These are phyloP conservation scores for Arabidopsis suecica DNA, from an alignment of 345 rosid genomes.

Conservation along the genomic window DNA sequence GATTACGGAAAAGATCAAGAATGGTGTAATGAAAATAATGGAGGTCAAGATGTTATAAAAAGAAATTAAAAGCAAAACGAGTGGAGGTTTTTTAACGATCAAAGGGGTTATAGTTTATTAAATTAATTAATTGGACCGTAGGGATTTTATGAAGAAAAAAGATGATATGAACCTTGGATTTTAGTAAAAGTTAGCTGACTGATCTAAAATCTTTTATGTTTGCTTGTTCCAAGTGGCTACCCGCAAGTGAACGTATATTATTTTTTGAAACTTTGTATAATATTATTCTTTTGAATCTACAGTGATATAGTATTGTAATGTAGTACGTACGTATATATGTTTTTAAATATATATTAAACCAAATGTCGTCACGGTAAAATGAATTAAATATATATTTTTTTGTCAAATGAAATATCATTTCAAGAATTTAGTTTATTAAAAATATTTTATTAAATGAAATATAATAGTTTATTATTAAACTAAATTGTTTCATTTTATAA, in stretches of 20 bases:
- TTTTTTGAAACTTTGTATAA: background rate
- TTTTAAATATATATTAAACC: background rate
- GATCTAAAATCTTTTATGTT: constrained; percentile 34
- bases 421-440: background rate
- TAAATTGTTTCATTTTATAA: background rate
- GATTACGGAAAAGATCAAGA: constrained; percentile 32
- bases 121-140: constrained; percentile 32
- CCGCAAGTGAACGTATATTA: constrained; percentile 31
- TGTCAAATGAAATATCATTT: background rate
- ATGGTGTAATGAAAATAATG: constrained; percentile 36
- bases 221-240: constrained; percentile 40
- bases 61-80: constrained; percentile 19
- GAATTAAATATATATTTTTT: background rate
- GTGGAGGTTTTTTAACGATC: constrained; percentile 35
- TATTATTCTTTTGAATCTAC: constrained; percentile 22
- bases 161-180: constrained; percentile 34
- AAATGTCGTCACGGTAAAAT: background rate
- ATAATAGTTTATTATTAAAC: background rate
- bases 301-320: constrained; percentile 4
- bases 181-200: constrained; percentile 44
- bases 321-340: background rate
- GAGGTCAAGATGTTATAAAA: constrained; percentile 34
- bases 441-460: background rate
- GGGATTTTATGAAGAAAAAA: constrained; percentile 18
- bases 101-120: constrained; percentile 6